Conservation (phyloP, 75 land plant genomes). For the Pinus taeda region DNA sequence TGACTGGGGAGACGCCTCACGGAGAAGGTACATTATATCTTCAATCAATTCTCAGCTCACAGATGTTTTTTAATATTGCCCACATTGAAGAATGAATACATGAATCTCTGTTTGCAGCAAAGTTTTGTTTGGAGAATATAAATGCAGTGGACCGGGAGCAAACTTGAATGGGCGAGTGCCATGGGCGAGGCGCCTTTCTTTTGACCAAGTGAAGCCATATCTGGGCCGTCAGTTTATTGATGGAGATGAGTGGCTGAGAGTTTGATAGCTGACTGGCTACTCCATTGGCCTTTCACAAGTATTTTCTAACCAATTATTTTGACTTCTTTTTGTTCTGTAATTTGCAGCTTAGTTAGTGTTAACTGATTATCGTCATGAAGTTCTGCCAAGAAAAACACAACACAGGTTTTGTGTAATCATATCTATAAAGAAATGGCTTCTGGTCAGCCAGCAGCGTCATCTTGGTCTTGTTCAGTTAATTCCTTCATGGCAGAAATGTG, state of each 20-base stretch:
- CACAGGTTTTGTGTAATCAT: too few species aligned
- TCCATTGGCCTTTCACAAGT: too few species aligned
- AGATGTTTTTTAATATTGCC: neutral
- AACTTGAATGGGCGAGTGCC: constrained; percentile 33
- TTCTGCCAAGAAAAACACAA: too few species aligned
- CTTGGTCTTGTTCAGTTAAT: too few species aligned
- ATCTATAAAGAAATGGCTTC: too few species aligned
- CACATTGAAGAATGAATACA: neutral
- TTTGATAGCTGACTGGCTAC: constrained; percentile 10
- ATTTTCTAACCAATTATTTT: too few species aligned
- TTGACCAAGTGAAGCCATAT: constrained; percentile 47
- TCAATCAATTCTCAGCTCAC: neutral
- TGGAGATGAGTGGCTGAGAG: constrained; percentile 59
- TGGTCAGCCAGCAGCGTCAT: too few species aligned
- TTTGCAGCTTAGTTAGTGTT: too few species aligned
- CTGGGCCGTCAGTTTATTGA: constrained; percentile 45
- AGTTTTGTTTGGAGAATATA: constrained; percentile 61
- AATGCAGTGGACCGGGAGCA: constrained; percentile 71
- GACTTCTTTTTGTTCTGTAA: too few species aligned
- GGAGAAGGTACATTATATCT: constrained; percentile 33
- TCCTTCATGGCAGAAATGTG: too few species aligned
- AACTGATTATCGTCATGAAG: too few species aligned
- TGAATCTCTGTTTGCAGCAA: constrained; percentile 44
- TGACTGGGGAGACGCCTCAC: constrained; percentile 64
- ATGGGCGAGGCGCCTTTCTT: constrained; percentile 54